These are phyloP conservation scores for Eragrostis nindensis DNA, from an alignment of 176 grass and related monocot species.

Conservation along the genomic window DNA sequence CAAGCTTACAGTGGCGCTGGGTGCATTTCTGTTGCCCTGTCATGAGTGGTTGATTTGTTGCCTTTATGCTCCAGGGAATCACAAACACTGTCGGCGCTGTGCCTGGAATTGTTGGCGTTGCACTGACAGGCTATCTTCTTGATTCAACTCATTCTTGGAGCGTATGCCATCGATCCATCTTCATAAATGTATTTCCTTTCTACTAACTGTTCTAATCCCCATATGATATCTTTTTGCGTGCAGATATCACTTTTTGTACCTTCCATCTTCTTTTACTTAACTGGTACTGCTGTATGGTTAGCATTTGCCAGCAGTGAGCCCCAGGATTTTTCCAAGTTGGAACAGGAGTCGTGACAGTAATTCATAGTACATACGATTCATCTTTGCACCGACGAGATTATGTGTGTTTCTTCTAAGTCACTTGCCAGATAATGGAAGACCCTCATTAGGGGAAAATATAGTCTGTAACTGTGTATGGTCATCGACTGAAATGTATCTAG, in stretches of 20 bases:
- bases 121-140: conserved; percentile 86
- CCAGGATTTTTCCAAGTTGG: conserved; percentile 63
- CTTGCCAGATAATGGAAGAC: not conserved
- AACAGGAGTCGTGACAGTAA: not conserved
- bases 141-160: conserved; percentile 97
- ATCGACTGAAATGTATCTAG: conserved; percentile 15
- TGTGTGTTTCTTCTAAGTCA: conserved; percentile 8
- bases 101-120: conserved; percentile 84
- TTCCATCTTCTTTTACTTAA: conserved; percentile 98
- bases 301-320: conserved; percentile 87
- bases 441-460: conserved; percentile 1
- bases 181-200: not conserved
- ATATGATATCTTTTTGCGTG: conserved; percentile 11
- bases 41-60: conserved; percentile 9
- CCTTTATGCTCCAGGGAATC: conserved; percentile 67
- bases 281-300: conserved; percentile 83
- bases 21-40: not conserved
- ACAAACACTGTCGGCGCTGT: conserved; percentile 92
- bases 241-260: conserved; percentile 91
- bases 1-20: not conserved
- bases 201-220: conserved; percentile 5
- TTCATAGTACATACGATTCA: not conserved
- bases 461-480: not conserved
- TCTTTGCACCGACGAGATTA: not conserved
- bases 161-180: conserved; percentile 55